Evolutionary conservation across 345 rosid species (phyloP).

Genomic region (Boechera divaricarpa): DNA sequence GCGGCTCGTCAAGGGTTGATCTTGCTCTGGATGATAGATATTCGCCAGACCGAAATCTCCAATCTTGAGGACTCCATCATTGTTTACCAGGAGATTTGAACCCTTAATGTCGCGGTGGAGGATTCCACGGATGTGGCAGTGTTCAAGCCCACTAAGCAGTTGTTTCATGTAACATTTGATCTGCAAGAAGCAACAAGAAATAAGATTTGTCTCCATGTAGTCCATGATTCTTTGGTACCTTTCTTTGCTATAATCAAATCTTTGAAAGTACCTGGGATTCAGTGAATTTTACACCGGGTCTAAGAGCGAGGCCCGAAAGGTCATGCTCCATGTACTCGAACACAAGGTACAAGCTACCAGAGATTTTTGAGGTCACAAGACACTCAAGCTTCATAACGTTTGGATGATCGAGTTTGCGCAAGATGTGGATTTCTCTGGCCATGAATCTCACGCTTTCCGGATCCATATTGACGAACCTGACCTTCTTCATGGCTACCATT

Average conservation of each 20-base stretch:
- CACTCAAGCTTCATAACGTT: slow-evolving; percentile 94
- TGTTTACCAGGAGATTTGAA: slow-evolving; percentile 87
- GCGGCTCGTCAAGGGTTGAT: slow-evolving; percentile 91
- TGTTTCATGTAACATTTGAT: slow-evolving; percentile 93
- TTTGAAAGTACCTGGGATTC: slow-evolving; percentile 40
- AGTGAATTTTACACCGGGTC: slow-evolving; percentile 81
- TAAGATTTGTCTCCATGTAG: slow-evolving; percentile 7
- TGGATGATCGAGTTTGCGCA: slow-evolving; percentile 89
- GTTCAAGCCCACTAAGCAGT: slow-evolving; percentile 92
- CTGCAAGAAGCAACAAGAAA: slow-evolving; percentile 47
- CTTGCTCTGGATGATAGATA: slow-evolving; percentile 77
- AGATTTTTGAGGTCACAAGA: slow-evolving; percentile 91
- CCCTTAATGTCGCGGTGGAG: slow-evolving; percentile 99
- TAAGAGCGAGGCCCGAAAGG: slow-evolving; percentile 89
- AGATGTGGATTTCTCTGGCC: slow-evolving; percentile 92
- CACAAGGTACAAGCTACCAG: slow-evolving; percentile 94
- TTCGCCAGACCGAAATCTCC: slow-evolving; percentile 95
- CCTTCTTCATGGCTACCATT: slow-evolving; percentile 92
- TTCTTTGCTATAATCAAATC: neutral
- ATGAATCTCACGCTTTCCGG: slow-evolving; percentile 97
- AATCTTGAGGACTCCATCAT: slow-evolving; percentile 85
- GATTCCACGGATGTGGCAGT: slow-evolving; percentile 84
- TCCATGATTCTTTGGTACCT: neutral
- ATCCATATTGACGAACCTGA: slow-evolving; percentile 91
- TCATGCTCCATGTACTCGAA: slow-evolving; percentile 97